phyloP scores from a whole-genome alignment of 2,329 filamentous ascomycete species.

The Pestalotiopsis sp. region DNA sequence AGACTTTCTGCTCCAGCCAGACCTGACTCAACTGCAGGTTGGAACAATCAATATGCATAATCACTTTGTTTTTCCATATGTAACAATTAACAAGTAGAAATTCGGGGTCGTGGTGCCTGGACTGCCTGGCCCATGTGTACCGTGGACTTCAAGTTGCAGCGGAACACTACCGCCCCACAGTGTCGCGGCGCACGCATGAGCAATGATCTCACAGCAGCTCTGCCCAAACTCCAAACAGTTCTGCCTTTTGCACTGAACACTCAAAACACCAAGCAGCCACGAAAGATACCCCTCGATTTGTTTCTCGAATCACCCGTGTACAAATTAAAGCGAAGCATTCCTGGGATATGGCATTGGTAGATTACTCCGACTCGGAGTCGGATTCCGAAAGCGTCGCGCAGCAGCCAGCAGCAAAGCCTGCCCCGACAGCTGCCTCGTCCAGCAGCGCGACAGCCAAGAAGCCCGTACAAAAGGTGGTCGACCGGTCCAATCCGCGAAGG shows the following conservation, averaged over 20 bases:
- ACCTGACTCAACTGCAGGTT: too few species aligned
- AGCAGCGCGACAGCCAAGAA: slow-evolving; percentile 50
- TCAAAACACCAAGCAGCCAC: neutral
- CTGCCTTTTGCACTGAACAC: neutral
- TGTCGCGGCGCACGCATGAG: neutral
- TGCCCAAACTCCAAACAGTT: neutral
- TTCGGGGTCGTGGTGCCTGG: too few species aligned
- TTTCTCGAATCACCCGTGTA: neutral
- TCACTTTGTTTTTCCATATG: too few species aligned
- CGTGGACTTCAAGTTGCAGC: too few species aligned
- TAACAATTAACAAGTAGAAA: too few species aligned
- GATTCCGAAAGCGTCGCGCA: slow-evolving; percentile 60
- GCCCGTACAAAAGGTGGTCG: slow-evolving; percentile 77
- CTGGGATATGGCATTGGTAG: slow-evolving; percentile 71
- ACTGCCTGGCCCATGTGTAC: too few species aligned
- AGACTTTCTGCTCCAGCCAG: too few species aligned
- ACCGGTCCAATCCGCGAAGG: slow-evolving; percentile 79
- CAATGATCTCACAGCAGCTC: neutral
- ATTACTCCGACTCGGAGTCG: slow-evolving; percentile 82
- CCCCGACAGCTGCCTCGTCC: slow-evolving; percentile 18
- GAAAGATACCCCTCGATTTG: neutral
- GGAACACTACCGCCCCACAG: neutral
- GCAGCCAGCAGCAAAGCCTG: slow-evolving; percentile 40
- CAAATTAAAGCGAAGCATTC: neutral
- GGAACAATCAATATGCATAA: too few species aligned